Percentiles rank a stretch among this genome's conserved stretches.
Conservation (phyloP, 768 basidiomycete genomes). For the Termitomyces sp. region DNA sequence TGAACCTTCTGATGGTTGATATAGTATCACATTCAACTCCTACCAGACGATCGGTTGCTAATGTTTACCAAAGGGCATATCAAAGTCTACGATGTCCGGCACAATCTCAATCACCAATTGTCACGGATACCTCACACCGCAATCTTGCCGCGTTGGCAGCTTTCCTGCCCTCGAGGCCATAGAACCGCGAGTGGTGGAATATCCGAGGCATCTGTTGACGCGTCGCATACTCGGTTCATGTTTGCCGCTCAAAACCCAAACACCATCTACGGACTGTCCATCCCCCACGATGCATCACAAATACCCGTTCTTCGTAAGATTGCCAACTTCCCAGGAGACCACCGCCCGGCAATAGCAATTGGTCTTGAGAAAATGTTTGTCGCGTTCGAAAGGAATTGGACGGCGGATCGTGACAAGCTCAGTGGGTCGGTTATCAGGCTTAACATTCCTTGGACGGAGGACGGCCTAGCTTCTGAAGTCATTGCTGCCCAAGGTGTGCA, state of each 20-base stretch:
- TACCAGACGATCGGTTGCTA: slow-evolving; percentile 1
- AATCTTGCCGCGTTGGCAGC: background rate
- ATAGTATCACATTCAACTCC: slow-evolving; percentile 4
- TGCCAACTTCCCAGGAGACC: background rate
- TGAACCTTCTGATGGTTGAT: background rate
- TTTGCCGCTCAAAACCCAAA: slow-evolving; percentile 1
- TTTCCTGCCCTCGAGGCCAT: background rate
- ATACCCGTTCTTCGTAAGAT: background rate
- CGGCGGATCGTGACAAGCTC: slow-evolving; percentile 1
- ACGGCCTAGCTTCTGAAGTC: background rate
- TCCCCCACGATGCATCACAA: background rate
- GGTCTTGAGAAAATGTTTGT: slow-evolving; percentile 7
- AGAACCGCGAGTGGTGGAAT: slow-evolving; percentile 3
- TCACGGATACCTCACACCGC: background rate
- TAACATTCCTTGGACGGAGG: background rate
- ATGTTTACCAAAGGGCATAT: slow-evolving; percentile 1
- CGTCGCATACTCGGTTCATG: background rate
- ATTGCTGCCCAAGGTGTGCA: background rate
- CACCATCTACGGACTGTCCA: background rate
- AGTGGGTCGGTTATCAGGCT: slow-evolving; percentile 2
- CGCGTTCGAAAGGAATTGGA: slow-evolving; percentile 4
- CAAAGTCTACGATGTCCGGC: background rate
- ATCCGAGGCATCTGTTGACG: background rate
- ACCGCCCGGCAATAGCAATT: slow-evolving; percentile 1
- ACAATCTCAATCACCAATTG: background rate